A percentile compares a stretch with the other conserved stretches of the same genome.
Conservation (phyloP, 2,329 filamentous ascomycete species). For the Stenocarpella maydis region DNA sequence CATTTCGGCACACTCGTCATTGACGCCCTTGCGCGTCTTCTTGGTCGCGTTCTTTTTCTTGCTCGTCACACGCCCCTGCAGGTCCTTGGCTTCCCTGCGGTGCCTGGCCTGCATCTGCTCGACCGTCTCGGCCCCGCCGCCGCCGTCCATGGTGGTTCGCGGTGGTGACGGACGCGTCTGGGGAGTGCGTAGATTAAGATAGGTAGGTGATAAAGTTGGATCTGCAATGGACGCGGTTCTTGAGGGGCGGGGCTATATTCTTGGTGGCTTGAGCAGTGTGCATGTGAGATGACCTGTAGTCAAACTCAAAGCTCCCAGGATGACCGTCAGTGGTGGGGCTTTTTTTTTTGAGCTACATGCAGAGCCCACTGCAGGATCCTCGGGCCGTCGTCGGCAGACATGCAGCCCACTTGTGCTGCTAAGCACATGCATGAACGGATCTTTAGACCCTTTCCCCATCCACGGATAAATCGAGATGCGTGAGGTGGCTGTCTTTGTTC, state of each 20-base stretch:
- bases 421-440: constrained; percentile 13
- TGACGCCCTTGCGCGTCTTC: constrained; percentile 79
- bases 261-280: neutral
- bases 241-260: neutral
- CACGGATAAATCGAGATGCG: constrained; percentile 4
- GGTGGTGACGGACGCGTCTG: neutral
- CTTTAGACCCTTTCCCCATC: too few species aligned
- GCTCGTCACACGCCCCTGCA: constrained; percentile 85
- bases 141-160: constrained; percentile 20
- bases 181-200: too few species aligned
- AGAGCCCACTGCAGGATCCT: neutral
- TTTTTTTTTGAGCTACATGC: neutral
- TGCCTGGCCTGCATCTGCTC: constrained; percentile 83
- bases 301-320: constrained; percentile 12
- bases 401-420: neutral
- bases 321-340: constrained; percentile 1
- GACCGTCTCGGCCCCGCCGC: constrained; percentile 57
- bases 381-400: constrained; percentile 22
- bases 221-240: too few species aligned
- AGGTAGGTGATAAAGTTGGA: neutral
- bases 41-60: constrained; percentile 98
- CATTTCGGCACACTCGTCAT: constrained; percentile 76
- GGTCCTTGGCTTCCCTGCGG: constrained; percentile 86
- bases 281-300: neutral
- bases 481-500: neutral